phyloP scores from a whole-genome alignment of 139 green algal genomes.

The Trebouxia sp. region DNA sequence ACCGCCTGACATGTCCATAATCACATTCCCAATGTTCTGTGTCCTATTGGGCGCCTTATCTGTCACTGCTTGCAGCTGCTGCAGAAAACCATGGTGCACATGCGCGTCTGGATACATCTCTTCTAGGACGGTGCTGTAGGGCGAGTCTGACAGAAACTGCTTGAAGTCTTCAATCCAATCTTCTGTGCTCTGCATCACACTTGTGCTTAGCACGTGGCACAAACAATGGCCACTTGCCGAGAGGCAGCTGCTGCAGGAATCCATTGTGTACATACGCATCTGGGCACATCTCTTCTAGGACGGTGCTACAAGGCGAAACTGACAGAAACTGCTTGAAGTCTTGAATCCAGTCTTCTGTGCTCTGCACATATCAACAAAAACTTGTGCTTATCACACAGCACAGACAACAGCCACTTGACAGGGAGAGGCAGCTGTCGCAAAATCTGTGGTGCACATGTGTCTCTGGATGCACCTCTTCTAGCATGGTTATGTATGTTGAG shows the following conservation, averaged over 20 bases:
- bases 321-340: constrained; percentile 24
- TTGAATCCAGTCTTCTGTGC: constrained; percentile 25
- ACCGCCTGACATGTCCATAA: constrained; percentile 10
- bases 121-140: constrained; percentile 8
- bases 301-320: not conserved
- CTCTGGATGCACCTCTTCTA: constrained; percentile 18
- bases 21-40: constrained; percentile 11
- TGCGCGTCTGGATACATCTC: constrained; percentile 19
- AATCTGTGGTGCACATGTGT: constrained; percentile 11
- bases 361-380: too few relatives aligned
- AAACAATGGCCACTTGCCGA: too few relatives aligned
- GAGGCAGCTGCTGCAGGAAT: constrained; percentile 21
- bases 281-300: constrained; percentile 23
- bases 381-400: too few relatives aligned
- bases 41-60: constrained; percentile 12
- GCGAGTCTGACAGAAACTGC: constrained; percentile 3
- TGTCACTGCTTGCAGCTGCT: constrained; percentile 21
- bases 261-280: constrained; percentile 13
- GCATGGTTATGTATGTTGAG: not conserved
- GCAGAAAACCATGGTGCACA: constrained; percentile 15
- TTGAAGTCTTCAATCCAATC: constrained; percentile 31
- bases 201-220: too few relatives aligned
- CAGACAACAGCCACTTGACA: too few relatives aligned
- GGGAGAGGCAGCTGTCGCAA: constrained; percentile 8
- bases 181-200: constrained; percentile 2